Conservation (phyloP, 2,329 filamentous ascomycete genomes). For the Calonectria pseudoreteaudii region DNA sequence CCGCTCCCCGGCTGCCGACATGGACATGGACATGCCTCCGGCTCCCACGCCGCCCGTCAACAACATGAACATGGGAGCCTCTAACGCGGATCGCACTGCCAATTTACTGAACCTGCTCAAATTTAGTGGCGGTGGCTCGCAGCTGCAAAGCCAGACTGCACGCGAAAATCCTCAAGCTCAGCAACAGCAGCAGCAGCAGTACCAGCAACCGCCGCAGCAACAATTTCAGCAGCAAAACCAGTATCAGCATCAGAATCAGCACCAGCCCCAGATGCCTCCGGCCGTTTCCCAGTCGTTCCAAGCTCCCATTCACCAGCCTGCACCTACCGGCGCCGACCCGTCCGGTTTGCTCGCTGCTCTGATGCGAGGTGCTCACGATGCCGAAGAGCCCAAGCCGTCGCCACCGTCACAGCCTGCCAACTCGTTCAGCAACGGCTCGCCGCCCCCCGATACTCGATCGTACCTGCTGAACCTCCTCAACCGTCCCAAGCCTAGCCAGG, state of each 20-base stretch:
- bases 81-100: conserved; percentile 61
- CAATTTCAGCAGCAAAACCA: conserved; percentile 32
- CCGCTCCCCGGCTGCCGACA: conserved; percentile 35
- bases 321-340: conserved; percentile 67
- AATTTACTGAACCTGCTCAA: conserved; percentile 72
- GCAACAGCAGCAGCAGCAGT: conserved; percentile 25
- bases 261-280: conserved; percentile 31
- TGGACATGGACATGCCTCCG: conserved; percentile 59
- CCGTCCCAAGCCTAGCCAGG: conserved; percentile 76
- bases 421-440: conserved; percentile 62
- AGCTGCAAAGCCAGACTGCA: conserved; percentile 49
- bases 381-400: conserved; percentile 54
- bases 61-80: conserved; percentile 50
- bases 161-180: conserved; percentile 35
- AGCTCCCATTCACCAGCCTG: conserved; percentile 66
- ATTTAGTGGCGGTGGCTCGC: conserved; percentile 60
- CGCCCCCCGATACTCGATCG: conserved; percentile 80
- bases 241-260: conserved; percentile 34
- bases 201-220: conserved; percentile 44
- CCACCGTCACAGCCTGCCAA: conserved; percentile 40
- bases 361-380: conserved; percentile 68
- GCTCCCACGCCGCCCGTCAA: conserved; percentile 63
- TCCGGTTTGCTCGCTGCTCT: conserved; percentile 69
- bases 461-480: conserved; percentile 89
- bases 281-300: conserved; percentile 43